Evolutionary conservation across 2,329 filamentous ascomycete species (phyloP).

Genomic region (Aspergillus aculeatinus): DNA sequence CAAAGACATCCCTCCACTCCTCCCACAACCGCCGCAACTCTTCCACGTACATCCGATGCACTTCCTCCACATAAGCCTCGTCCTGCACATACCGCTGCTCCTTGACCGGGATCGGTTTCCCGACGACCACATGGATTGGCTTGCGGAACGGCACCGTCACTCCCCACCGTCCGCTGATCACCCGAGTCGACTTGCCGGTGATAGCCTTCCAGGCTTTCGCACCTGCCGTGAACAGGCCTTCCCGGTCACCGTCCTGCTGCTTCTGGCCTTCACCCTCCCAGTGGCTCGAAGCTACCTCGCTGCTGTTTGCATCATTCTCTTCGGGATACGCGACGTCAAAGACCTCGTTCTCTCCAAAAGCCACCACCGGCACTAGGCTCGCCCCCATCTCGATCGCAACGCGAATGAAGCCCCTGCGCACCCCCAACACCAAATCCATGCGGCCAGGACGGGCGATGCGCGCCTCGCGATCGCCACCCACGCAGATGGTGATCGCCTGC

Average conservation of each 20-base stretch:
- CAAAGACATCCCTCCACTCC: background rate
- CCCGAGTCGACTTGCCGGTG: slow-evolving; percentile 60
- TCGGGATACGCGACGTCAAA: slow-evolving; percentile 80
- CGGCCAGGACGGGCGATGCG: slow-evolving; percentile 72
- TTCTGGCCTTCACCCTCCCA: slow-evolving; percentile 41
- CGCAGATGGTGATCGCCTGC: slow-evolving; percentile 79
- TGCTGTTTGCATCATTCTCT: slow-evolving; percentile 55
- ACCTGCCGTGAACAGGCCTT: slow-evolving; percentile 61
- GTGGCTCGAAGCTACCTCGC: background rate
- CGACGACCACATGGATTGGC: slow-evolving; percentile 77
- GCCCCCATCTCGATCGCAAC: slow-evolving; percentile 77
- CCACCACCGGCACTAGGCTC: slow-evolving; percentile 77
- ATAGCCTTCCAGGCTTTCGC: background rate
- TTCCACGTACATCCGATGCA: slow-evolving; percentile 12
- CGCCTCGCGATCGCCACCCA: slow-evolving; percentile 78
- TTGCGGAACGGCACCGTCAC: slow-evolving; percentile 77
- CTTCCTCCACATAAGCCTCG: slow-evolving; percentile 8
- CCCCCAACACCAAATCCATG: slow-evolving; percentile 68
- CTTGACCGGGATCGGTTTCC: slow-evolving; percentile 66
- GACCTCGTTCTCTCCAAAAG: slow-evolving; percentile 82
- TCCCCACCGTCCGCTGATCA: slow-evolving; percentile 64
- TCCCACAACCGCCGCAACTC: background rate
- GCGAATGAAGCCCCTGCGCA: slow-evolving; percentile 82
- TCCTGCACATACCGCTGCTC: slow-evolving; percentile 56
- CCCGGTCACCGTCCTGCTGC: slow-evolving; percentile 50